Evolutionary conservation across 257 asterid species (phyloP).

Genomic region (Agastache rugosa): DNA sequence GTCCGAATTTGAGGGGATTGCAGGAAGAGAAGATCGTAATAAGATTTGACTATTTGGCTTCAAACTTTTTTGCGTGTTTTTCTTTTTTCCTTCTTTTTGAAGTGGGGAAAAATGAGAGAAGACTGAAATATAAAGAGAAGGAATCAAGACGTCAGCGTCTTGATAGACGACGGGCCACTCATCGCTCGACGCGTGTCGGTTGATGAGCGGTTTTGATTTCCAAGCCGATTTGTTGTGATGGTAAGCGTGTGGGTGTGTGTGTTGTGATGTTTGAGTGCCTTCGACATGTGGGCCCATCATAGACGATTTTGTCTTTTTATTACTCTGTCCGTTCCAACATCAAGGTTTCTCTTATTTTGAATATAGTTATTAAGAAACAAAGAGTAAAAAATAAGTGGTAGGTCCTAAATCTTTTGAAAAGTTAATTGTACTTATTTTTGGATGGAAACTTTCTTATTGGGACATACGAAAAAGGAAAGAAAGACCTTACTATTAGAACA

Average conservation of each 20-base stretch:
- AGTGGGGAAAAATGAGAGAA: slow-evolving; percentile 10
- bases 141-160: neutral
- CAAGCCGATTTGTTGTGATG: slow-evolving; percentile 38
- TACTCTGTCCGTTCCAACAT: too few relatives aligned
- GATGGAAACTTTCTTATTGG: too few relatives aligned
- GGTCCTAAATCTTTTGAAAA: too few relatives aligned
- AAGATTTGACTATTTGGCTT: neutral
- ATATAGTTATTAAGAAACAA: too few relatives aligned
- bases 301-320: slow-evolving; percentile 30
- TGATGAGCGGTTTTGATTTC: slow-evolving; percentile 39
- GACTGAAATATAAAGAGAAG: slow-evolving; percentile 36
- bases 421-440: too few relatives aligned
- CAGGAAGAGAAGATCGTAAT: neutral
- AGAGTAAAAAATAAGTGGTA: too few relatives aligned
- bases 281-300: slow-evolving; percentile 38
- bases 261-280: slow-evolving; percentile 40
- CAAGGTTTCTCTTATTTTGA: too few relatives aligned
- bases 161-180: slow-evolving; percentile 27
- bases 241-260: slow-evolving; percentile 47
- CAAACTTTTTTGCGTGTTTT: slow-evolving; percentile 4
- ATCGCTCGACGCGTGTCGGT: slow-evolving; percentile 34
- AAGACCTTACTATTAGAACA: too few relatives aligned
- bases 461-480: too few relatives aligned
- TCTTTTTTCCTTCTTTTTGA: neutral
- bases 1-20: slow-evolving; percentile 6